Conservation (phyloP, 345 rosid genomes). For the Populus simonii region DNA sequence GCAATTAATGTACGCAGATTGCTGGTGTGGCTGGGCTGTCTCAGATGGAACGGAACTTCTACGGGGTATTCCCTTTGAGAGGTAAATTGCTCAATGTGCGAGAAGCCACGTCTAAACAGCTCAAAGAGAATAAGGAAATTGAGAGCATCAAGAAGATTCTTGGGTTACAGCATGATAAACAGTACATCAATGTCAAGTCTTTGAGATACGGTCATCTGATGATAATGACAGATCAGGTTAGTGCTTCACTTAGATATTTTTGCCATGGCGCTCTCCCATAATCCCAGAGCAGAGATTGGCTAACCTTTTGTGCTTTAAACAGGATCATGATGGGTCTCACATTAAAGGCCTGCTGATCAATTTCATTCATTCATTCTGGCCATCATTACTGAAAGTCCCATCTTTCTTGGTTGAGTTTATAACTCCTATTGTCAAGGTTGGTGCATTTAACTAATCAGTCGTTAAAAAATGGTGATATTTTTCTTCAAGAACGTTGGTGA, state of each 20-base stretch:
- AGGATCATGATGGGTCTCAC: slow-evolving; percentile 99
- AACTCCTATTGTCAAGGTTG: slow-evolving; percentile 95
- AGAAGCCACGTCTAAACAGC: slow-evolving; percentile 82
- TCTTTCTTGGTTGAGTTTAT: slow-evolving; percentile 92
- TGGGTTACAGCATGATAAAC: slow-evolving; percentile 79
- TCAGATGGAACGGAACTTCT: slow-evolving; percentile 56
- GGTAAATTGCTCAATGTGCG: slow-evolving; percentile 93
- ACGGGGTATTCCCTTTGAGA: slow-evolving; percentile 89
- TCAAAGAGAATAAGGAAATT: slow-evolving; percentile 83
- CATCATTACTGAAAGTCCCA: slow-evolving; percentile 73
- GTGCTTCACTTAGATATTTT: background rate
- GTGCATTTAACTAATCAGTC: slow-evolving; percentile 3
- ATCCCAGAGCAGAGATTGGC: background rate
- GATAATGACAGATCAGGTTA: slow-evolving; percentile 99
- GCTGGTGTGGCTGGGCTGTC: slow-evolving; percentile 57
- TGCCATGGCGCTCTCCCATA: background rate
- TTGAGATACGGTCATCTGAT: slow-evolving; percentile 96
- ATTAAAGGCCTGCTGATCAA: slow-evolving; percentile 92
- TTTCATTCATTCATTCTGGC: slow-evolving; percentile 96
- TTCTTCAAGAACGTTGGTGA: background rate
- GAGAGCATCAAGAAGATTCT: slow-evolving; percentile 85
- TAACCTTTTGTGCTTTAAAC: slow-evolving; percentile 24
- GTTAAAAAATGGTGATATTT: background rate
- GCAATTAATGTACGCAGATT: slow-evolving; percentile 39
- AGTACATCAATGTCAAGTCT: slow-evolving; percentile 67